phyloP scores from a whole-genome alignment of 139 green algal genomes.

The Spirogloea muscicola region DNA sequence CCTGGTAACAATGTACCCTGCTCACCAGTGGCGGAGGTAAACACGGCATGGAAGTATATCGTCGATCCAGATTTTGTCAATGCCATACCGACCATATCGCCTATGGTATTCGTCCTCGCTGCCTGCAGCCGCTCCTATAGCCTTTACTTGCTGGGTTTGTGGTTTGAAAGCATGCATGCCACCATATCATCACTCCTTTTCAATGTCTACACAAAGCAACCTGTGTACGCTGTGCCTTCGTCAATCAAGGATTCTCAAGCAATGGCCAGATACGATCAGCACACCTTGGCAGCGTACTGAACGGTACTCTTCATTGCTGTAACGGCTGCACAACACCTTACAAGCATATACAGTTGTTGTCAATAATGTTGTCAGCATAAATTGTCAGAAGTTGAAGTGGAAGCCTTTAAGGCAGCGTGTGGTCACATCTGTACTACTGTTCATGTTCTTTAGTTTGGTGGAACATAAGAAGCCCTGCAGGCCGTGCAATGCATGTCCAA shows the following conservation, averaged over 20 bases:
- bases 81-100: constrained; percentile 66
- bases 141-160: too few species aligned
- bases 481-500: too few species aligned
- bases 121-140: too few species aligned
- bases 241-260: too few species aligned
- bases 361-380: neutral
- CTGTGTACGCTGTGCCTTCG: too few species aligned
- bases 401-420: neutral
- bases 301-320: constrained; percentile 74
- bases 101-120: constrained; percentile 65
- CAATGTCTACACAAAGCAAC: too few species aligned
- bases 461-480: too few species aligned
- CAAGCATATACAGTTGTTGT: neutral
- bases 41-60: constrained; percentile 60
- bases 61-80: constrained; percentile 62
- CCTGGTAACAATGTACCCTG: neutral
- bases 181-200: too few species aligned
- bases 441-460: too few species aligned
- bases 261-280: neutral
- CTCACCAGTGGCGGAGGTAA: constrained; percentile 82
- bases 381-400: neutral
- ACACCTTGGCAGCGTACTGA: constrained; percentile 54
- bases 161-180: neutral
- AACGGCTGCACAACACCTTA: constrained; percentile 66
- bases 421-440: too few species aligned